Percentiles rank a stretch among this genome's conserved stretches.
These are phyloP conservation scores for Wallacemonas sp. DNA, from an alignment of 208 protist genomes.

Conservation along the genomic window DNA sequence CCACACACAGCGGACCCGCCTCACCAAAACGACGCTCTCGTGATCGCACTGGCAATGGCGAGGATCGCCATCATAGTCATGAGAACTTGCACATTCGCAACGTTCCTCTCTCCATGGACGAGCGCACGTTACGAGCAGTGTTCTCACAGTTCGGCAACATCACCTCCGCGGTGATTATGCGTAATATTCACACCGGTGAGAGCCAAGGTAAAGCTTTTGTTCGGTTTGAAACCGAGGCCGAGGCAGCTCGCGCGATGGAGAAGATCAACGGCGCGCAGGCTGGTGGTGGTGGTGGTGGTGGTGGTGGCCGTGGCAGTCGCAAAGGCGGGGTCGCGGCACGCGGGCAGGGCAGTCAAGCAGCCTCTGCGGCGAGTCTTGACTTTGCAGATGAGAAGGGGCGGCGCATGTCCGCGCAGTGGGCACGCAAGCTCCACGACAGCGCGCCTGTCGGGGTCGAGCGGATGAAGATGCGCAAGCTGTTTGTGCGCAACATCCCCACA, in stretches of 20 bases:
- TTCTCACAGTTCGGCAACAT: constrained; percentile 39
- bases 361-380: not conserved
- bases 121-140: constrained; percentile 22
- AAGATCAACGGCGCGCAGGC: constrained; percentile 25
- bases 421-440: constrained; percentile 67
- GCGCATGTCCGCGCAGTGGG: constrained; percentile 66
- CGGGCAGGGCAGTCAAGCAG: not conserved
- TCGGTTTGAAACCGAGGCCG: constrained; percentile 31
- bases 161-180: constrained; percentile 30
- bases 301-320: not conserved
- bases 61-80: constrained; percentile 31
- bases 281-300: constrained; percentile 4
- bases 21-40: constrained; percentile 19
- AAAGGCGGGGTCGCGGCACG: not conserved
- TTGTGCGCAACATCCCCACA: constrained; percentile 80
- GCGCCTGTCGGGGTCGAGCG: constrained; percentile 62
- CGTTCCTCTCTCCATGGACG: constrained; percentile 26
- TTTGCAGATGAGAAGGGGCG: constrained; percentile 18
- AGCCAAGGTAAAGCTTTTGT: constrained; percentile 55
- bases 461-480: constrained; percentile 76
- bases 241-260: constrained; percentile 49
- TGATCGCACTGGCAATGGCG: constrained; percentile 28
- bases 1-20: not conserved
- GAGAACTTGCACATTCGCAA: constrained; percentile 44
- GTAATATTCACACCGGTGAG: constrained; percentile 56